These are phyloP conservation scores for Eragrostis nindensis DNA, from an alignment of 176 grass and related monocot species.

Conservation along the genomic window DNA sequence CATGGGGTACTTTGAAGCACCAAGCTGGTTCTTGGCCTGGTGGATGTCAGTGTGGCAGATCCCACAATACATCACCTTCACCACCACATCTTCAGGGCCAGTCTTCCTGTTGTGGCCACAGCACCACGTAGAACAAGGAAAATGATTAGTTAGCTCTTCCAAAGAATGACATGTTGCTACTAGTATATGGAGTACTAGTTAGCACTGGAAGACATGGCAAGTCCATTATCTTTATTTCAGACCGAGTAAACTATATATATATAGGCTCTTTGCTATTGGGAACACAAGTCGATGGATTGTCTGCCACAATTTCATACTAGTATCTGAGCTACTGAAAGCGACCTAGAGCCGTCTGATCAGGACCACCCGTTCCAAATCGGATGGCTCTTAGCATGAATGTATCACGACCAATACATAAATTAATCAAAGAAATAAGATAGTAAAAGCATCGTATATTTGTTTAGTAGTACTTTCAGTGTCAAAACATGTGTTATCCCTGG, in stretches of 20 bases:
- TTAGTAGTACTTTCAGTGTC: too few relatives aligned
- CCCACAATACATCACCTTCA: conserved; percentile 89
- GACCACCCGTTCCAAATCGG: too few relatives aligned
- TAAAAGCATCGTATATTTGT: neutral
- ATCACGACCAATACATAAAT: too few relatives aligned
- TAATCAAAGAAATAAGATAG: neutral
- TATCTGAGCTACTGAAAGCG: neutral
- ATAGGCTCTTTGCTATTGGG: neutral
- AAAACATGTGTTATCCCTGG: too few relatives aligned
- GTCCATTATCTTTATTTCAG: neutral
- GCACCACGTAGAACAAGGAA: neutral
- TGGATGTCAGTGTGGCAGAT: conserved; percentile 96
- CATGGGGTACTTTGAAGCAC: conserved; percentile 95
- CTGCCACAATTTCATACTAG: neutral
- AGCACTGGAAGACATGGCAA: neutral
- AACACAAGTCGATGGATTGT: neutral
- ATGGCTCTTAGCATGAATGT: neutral
- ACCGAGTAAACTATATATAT: neutral
- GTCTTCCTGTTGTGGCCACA: conserved; percentile 59
- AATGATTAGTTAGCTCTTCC: neutral
- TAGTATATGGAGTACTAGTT: neutral
- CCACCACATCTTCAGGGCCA: conserved; percentile 74
- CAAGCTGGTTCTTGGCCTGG: conserved; percentile 88
- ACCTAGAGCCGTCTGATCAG: neutral
- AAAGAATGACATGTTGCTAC: neutral